These are phyloP conservation scores for Aspergillus brunneoviolaceus DNA, from an alignment of 2,329 filamentous ascomycete species.

Conservation along the genomic window DNA sequence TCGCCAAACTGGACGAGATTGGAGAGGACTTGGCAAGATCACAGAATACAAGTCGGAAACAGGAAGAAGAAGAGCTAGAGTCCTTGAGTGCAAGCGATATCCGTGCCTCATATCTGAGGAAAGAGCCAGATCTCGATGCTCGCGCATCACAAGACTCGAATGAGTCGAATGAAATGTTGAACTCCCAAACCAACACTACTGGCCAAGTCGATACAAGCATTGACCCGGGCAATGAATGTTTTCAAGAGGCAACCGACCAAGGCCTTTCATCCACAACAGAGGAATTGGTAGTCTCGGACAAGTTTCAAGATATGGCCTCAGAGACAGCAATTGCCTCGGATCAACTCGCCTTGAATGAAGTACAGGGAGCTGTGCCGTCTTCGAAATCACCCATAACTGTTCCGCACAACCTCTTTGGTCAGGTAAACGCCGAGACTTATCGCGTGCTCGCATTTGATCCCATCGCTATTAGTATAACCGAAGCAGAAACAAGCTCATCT, in stretches of 20 bases:
- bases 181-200: conserved; percentile 15
- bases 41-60: conserved; percentile 15
- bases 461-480: conserved; percentile 28
- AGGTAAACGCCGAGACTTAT: conserved; percentile 23
- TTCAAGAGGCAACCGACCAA: not conserved
- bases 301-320: not conserved
- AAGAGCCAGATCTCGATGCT: conserved; percentile 20
- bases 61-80: conserved; percentile 32
- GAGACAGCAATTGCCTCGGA: not conserved
- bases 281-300: not conserved
- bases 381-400: not conserved
- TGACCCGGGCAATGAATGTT: not conserved
- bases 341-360: not conserved
- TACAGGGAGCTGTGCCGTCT: not conserved
- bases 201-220: conserved; percentile 22
- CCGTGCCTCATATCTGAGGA: conserved; percentile 31
- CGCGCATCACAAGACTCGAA: conserved; percentile 12
- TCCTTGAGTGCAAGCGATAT: conserved; percentile 38
- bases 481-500: conserved; percentile 36
- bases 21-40: not conserved
- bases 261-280: not conserved
- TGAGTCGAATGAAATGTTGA: conserved; percentile 23
- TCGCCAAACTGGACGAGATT: not conserved
- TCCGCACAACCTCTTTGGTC: not conserved
- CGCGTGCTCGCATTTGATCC: conserved; percentile 42